Evolutionary conservation across 169 alveolate species (phyloP).

Genomic region (Perkinsus chesapeaki): DNA sequence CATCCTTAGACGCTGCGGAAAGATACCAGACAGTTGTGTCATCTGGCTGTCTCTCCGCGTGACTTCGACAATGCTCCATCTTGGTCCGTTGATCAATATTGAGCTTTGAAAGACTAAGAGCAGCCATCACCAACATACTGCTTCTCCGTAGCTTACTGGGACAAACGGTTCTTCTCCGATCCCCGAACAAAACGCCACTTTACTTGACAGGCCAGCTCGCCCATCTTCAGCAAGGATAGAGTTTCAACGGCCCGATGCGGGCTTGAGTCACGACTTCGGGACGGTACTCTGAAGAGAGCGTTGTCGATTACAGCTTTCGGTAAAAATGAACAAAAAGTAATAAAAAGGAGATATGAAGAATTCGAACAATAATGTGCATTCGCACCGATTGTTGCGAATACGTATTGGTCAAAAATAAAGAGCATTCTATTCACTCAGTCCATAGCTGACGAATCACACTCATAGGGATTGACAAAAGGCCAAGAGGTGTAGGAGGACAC

Average conservation of each 20-base stretch:
- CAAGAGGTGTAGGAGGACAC: no score
- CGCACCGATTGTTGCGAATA: no score
- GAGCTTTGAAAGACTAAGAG: neutral
- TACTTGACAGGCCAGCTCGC: neutral
- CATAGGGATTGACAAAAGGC: no score
- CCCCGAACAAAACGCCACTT: neutral
- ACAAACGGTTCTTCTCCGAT: neutral
- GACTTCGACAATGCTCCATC: neutral
- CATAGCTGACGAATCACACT: no score
- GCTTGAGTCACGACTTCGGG: neutral
- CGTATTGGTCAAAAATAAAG: no score
- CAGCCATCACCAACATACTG: neutral
- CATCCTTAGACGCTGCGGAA: neutral
- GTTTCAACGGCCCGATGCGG: neutral
- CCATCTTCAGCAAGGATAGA: neutral
- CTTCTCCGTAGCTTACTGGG: neutral
- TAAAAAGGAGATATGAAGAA: no score
- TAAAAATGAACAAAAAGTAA: no score
- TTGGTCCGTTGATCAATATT: neutral
- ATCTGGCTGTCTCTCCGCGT: neutral
- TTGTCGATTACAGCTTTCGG: no score
- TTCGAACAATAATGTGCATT: no score
- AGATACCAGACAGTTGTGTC: neutral
- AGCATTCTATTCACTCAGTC: no score
- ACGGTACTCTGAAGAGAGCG: neutral